These are phyloP conservation scores for Elsinoe ampelina DNA, from an alignment of 2,329 filamentous ascomycete species.

Conservation along the genomic window DNA sequence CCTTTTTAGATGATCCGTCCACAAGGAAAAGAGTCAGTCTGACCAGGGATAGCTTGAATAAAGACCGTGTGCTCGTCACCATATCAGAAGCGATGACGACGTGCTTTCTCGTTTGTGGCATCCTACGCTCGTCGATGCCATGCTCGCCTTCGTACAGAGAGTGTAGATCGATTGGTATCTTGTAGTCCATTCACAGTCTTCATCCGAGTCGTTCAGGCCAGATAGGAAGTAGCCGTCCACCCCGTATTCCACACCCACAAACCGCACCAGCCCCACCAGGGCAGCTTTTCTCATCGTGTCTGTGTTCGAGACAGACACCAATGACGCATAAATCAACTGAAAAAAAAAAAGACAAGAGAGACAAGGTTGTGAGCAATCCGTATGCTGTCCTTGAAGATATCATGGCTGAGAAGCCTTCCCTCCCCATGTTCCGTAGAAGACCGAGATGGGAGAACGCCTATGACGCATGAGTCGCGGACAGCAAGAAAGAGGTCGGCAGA, in stretches of 20 bases:
- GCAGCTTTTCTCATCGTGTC: slow-evolving; percentile 2
- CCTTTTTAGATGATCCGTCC: slow-evolving; percentile 3
- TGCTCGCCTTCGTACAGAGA: not conserved
- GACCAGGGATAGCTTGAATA: not conserved
- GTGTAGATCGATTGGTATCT: not conserved
- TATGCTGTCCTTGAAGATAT: not conserved
- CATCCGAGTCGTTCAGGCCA: not conserved
- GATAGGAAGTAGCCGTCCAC: not conserved
- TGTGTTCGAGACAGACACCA: not conserved
- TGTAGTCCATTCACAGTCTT: not conserved
- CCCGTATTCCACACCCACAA: not conserved
- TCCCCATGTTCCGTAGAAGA: not conserved
- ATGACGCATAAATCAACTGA: not conserved
- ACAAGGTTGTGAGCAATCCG: slow-evolving; percentile 3
- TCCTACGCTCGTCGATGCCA: not conserved
- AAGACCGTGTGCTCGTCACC: not conserved
- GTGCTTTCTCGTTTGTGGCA: not conserved
- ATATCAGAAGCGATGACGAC: not conserved
- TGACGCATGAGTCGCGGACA: not conserved
- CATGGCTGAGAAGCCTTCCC: slow-evolving; percentile 1
- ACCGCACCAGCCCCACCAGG: not conserved
- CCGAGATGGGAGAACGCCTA: slow-evolving; percentile 6
- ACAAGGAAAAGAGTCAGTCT: not conserved
- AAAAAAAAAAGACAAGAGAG: slow-evolving; percentile 10
- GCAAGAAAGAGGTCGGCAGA: not conserved